Conservation (phyloP, 73 alveolate species). For the Paramecium octaurelia region DNA sequence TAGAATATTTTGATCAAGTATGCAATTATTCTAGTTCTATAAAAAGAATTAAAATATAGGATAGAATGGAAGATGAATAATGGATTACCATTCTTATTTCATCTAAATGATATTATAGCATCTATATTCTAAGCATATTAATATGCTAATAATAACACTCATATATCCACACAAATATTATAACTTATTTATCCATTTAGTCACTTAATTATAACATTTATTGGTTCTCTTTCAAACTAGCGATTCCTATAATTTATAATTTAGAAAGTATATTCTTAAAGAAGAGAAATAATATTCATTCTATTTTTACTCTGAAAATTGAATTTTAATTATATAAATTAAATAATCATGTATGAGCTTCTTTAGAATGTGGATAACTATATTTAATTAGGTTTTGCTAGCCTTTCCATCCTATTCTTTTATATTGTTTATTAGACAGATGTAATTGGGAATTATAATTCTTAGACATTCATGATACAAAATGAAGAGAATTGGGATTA, state of each 20-base stretch:
- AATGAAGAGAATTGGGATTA: slow-evolving; percentile 11
- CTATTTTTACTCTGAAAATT: neutral
- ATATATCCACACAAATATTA: too few species aligned
- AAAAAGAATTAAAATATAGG: too few species aligned
- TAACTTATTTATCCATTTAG: too few species aligned
- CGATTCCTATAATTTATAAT: neutral
- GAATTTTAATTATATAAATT: neutral
- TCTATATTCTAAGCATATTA: too few species aligned
- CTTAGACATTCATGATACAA: neutral
- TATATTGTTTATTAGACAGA: neutral
- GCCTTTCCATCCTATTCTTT: neutral
- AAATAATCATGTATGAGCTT: neutral
- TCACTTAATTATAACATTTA: neutral
- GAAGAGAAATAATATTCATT: neutral
- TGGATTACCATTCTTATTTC: too few species aligned
- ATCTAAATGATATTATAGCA: too few species aligned
- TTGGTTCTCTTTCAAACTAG: neutral
- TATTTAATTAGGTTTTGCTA: neutral
- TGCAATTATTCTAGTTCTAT: too few species aligned
- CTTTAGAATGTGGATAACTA: neutral
- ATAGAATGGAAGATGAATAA: too few species aligned
- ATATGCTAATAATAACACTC: too few species aligned
- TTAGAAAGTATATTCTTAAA: neutral
- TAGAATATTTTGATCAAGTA: too few species aligned
- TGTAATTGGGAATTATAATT: neutral